Evolutionary conservation across 805 yeast genomes (phyloP).

Genomic region (Starmerella lactis-condensi): DNA sequence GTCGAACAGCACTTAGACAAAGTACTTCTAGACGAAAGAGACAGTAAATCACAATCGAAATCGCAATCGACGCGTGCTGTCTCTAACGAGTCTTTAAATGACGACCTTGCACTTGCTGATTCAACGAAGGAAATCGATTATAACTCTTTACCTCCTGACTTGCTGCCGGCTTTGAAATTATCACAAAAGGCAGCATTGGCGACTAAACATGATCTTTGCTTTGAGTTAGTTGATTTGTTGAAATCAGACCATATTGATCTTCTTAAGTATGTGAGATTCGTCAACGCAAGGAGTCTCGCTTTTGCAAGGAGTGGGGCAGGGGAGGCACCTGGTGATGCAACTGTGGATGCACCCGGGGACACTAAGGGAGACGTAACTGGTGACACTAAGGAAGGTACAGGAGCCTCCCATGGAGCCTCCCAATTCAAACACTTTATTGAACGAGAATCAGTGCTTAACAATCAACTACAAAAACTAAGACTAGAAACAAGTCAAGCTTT

Average conservation of each 20-base stretch:
- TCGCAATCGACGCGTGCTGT: background rate
- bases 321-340: no score
- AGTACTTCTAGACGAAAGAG: slow-evolving; percentile 20
- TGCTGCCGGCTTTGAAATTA: slow-evolving; percentile 1
- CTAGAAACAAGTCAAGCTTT: no score
- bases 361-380: no score
- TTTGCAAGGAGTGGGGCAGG: no score
- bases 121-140: slow-evolving; percentile 44
- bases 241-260: slow-evolving; percentile 3
- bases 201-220: slow-evolving; percentile 7
- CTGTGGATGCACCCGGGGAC: no score
- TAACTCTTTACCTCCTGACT: no score
- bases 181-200: slow-evolving; percentile 10
- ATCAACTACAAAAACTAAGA: no score
- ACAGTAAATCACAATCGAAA: background rate
- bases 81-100: slow-evolving; percentile 24
- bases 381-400: no score
- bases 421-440: no score
- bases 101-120: slow-evolving; percentile 18
- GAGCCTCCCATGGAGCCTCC: no score
- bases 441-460: no score
- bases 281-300: no score
- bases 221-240: slow-evolving; percentile 9
- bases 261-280: slow-evolving; percentile 3
- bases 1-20: slow-evolving; percentile 26